Conservation (phyloP, 1,284 basidiomycete genomes). For the Ceratobasidium sp. region DNA sequence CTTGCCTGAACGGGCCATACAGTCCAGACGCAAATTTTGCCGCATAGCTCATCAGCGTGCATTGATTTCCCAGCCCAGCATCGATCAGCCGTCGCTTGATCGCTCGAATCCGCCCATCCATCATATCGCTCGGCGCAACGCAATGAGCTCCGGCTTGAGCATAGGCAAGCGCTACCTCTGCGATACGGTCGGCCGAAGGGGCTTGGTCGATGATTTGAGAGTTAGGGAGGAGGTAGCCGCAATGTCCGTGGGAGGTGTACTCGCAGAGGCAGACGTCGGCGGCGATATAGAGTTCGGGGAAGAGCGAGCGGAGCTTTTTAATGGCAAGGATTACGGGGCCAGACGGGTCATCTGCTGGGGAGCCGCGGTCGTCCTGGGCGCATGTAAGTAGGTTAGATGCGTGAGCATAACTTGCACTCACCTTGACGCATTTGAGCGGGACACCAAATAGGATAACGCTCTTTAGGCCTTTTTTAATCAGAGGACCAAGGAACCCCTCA, state of each 20-base stretch:
- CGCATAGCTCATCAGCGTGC: slow-evolving; percentile 97
- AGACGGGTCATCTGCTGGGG: slow-evolving; percentile 88
- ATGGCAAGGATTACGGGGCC: slow-evolving; percentile 97
- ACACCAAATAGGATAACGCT: slow-evolving; percentile 98
- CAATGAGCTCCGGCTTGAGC: slow-evolving; percentile 96
- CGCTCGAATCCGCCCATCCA: slow-evolving; percentile 93
- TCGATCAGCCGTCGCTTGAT: slow-evolving; percentile 92
- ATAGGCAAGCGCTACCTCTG: slow-evolving; percentile 93
- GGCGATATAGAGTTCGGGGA: slow-evolving; percentile 89
- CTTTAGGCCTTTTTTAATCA: slow-evolving; percentile 89
- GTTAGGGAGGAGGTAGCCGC: slow-evolving; percentile 83
- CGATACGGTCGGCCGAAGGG: slow-evolving; percentile 86
- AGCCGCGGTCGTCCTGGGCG: slow-evolving; percentile 82
- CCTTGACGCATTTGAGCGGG: slow-evolving; percentile 87
- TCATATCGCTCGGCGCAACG: slow-evolving; percentile 99
- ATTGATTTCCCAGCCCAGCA: slow-evolving; percentile 84
- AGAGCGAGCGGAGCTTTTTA: slow-evolving; percentile 79
- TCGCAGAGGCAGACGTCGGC: slow-evolving; percentile 99
- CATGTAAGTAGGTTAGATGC: slow-evolving; percentile 2
- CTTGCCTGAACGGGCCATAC: slow-evolving; percentile 96
- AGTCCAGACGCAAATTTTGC: slow-evolving; percentile 98
- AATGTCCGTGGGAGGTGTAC: slow-evolving; percentile 99
- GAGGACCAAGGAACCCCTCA: slow-evolving; percentile 87
- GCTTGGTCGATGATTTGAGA: slow-evolving; percentile 77
- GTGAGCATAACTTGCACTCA: slow-evolving; percentile 57